Percentiles rank a stretch among this genome's conserved stretches.
phyloP scores from a whole-genome alignment of 495 filamentous ascomycete genomes.

The Podospora bellae-mahoneyi region DNA sequence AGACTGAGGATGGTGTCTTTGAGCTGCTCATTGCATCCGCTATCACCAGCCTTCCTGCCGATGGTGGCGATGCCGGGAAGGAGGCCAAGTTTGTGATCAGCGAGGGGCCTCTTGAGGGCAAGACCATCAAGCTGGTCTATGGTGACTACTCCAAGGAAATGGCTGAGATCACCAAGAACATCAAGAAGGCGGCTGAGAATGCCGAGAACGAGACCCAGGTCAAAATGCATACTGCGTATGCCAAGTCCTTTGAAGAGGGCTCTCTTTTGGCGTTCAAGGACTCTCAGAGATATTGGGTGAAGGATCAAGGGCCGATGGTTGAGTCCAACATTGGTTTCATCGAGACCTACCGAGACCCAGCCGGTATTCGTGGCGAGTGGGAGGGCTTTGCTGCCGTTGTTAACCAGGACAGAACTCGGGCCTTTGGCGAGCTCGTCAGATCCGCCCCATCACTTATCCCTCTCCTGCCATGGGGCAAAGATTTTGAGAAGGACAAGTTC shows the following conservation, averaged over 20 bases:
- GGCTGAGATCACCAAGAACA: conserved; percentile 67
- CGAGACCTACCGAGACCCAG: conserved; percentile 93
- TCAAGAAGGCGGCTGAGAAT: conserved; percentile 68
- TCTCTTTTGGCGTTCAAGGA: conserved; percentile 88
- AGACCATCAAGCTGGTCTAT: conserved; percentile 67
- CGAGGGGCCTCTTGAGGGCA: conserved; percentile 61
- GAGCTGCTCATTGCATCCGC: conserved; percentile 84
- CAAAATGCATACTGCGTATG: conserved; percentile 79
- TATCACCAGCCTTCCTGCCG: conserved; percentile 41
- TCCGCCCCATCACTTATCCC: conserved; percentile 79
- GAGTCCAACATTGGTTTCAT: conserved; percentile 94
- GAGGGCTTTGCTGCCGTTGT: conserved; percentile 85
- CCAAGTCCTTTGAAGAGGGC: conserved; percentile 77
- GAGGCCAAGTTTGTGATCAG: conserved; percentile 63
- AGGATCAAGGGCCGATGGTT: conserved; percentile 82
- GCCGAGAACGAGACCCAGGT: conserved; percentile 83
- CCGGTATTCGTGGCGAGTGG: conserved; percentile 93
- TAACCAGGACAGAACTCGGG: conserved; percentile 75
- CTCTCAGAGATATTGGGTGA: conserved; percentile 86
- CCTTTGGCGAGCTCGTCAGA: conserved; percentile 83
- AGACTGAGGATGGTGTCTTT: conserved; percentile 66
- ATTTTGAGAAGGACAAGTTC: conserved; percentile 95
- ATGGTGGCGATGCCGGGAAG: conserved; percentile 67
- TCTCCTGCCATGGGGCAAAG: conserved; percentile 78
- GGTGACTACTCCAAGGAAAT: conserved; percentile 82